phyloP scores from a whole-genome alignment of 805 yeast species.

The Myxozyma neotropica region DNA sequence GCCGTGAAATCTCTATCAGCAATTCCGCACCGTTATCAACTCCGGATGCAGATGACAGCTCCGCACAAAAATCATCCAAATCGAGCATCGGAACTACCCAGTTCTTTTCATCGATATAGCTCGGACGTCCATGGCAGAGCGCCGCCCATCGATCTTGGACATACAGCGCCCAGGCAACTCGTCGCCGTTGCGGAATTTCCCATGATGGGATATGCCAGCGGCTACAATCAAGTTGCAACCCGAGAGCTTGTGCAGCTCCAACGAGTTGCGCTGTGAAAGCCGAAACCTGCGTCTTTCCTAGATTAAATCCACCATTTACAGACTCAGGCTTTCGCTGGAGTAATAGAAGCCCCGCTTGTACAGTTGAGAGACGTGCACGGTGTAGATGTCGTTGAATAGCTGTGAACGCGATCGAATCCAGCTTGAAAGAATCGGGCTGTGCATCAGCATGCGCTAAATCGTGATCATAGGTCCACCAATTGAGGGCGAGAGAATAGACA shows the following conservation, averaged over 20 bases:
- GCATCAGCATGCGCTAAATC: conserved; percentile 32
- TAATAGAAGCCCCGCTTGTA: conserved; percentile 45
- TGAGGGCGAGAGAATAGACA: conserved; percentile 35
- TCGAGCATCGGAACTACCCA: conserved; percentile 38
- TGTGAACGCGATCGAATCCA: conserved; percentile 31
- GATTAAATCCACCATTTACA: conserved; percentile 19
- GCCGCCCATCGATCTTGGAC: conserved; percentile 39
- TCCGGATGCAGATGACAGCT: conserved; percentile 27
- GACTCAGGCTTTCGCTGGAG: conserved; percentile 34
- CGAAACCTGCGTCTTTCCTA: conserved; percentile 34
- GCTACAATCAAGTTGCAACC: conserved; percentile 37
- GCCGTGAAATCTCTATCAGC: conserved; percentile 27
- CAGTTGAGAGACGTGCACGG: conserved; percentile 44
- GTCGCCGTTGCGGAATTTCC: conserved; percentile 37
- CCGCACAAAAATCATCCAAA: conserved; percentile 35
- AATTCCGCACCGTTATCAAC: conserved; percentile 33
- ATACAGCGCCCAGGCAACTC: conserved; percentile 40
- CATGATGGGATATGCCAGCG: conserved; percentile 40
- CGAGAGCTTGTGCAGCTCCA: conserved; percentile 37
- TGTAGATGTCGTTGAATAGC: conserved; percentile 33
- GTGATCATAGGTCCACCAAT: conserved; percentile 38
- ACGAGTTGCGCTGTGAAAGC: conserved; percentile 37
- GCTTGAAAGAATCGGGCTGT: conserved; percentile 29
- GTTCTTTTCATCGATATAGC: conserved; percentile 36
- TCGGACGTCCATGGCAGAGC: conserved; percentile 36